phyloP scores from a whole-genome alignment of 805 yeast genomes.

The Lipomyces starkeyi region DNA sequence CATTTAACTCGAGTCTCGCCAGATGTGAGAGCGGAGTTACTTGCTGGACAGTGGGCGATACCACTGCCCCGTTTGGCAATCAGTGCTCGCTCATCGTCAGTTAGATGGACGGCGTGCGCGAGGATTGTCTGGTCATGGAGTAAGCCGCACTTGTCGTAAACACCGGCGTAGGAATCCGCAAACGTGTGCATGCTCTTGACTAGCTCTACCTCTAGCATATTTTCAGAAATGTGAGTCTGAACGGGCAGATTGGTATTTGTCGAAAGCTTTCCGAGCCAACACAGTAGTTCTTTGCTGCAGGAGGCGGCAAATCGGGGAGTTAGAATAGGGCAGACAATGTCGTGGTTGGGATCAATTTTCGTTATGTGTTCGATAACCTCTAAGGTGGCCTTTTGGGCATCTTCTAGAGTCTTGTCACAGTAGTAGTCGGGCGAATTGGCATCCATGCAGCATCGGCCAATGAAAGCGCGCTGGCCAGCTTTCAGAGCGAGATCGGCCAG shows the following conservation, averaged over 20 bases:
- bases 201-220: constrained; percentile 72
- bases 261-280: constrained; percentile 66
- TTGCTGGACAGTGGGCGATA: constrained; percentile 90
- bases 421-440: constrained; percentile 77
- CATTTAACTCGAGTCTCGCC: constrained; percentile 87
- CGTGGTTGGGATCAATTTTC: constrained; percentile 58
- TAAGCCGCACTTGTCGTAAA: constrained; percentile 69
- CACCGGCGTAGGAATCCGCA: constrained; percentile 70
- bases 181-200: constrained; percentile 77
- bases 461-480: constrained; percentile 82
- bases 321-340: constrained; percentile 69
- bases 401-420: constrained; percentile 59
- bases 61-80: constrained; percentile 66
- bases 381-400: constrained; percentile 60
- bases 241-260: constrained; percentile 60
- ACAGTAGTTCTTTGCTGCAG: constrained; percentile 69
- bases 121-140: constrained; percentile 71
- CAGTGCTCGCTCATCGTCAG: constrained; percentile 65
- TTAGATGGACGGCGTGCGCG: constrained; percentile 87
- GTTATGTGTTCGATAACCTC: constrained; percentile 63
- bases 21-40: constrained; percentile 84
- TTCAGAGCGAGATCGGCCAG: constrained; percentile 73
- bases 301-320: constrained; percentile 96
- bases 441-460: constrained; percentile 96
- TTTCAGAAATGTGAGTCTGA: constrained; percentile 93